Base-by-base conservation (phyloP, 2,329 filamentous ascomycete genomes). In the Trichoderma cornu-damae region DNA sequence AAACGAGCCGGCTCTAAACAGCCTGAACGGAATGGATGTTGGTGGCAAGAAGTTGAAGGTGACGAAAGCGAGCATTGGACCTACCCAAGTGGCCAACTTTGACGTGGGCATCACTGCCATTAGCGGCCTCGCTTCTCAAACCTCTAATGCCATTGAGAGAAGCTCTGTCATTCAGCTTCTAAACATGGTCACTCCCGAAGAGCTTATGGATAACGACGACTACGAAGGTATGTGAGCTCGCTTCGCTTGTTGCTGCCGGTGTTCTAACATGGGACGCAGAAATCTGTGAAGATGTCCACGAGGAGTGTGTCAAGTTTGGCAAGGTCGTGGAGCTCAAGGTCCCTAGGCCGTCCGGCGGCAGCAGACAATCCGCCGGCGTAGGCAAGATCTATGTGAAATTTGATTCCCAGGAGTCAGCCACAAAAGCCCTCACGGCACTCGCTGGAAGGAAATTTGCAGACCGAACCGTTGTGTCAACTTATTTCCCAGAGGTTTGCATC, bases 381-480 rank as follows among this genome's bases (percentile, higher is more conserved):
- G 94, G 94, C 70, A 99, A 97, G 80, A 97, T 99, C 64, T 99
- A 87, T 70, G 87, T 99, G 77, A 97, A 96, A 72, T 99, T 90
- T 68, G 89, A 94, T 62, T 83, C 79, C 3, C 76, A 82, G 2
- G 90, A 91, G 50, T 84, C 86, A 7, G 89, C 93, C 18, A 87
- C 88, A 61, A 92, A 89, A 67, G 95, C 94, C 6, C 78, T 99
- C 57, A 86, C 87, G 66, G 87, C 90, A n/a, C 78, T 99, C 65
- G 94, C 95, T 28, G 94, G 94, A 46, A 83, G 95, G 63, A 96
- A 97, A 71, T 99, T 99, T 70, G 89, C 92, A 0, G 90, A 97
- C 74, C 84, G 95, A 65, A 99, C 94, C 3, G 95, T 99, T 26
- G 91, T 99, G 11, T 91, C 90, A 2, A 97, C 94, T 3, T 96